Percentiles rank a stretch among this genome's conserved stretches.
phyloP scores from a whole-genome alignment of 192 early-diverging fungal genomes.

The Entomortierella parvispora region DNA sequence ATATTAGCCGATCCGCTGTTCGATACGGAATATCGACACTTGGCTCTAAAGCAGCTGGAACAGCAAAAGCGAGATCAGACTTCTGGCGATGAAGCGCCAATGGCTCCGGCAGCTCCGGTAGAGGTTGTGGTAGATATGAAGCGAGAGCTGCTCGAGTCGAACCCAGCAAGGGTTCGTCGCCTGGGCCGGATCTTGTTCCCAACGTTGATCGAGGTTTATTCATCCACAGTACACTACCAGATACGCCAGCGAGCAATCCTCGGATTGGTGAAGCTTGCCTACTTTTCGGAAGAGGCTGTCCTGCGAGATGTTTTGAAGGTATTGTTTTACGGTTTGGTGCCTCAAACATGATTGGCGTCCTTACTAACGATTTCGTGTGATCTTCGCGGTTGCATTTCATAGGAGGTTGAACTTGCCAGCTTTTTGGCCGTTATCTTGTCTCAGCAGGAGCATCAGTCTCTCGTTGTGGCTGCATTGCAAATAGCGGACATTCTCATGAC shows the following conservation, averaged over 20 bases:
- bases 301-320: conserved; percentile 60
- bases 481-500: conserved; percentile 71
- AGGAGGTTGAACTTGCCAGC: conserved; percentile 57
- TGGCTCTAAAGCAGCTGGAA: conserved; percentile 1
- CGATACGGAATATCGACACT: conserved; percentile 37
- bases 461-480: conserved; percentile 68
- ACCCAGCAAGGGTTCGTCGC: conserved; percentile 46
- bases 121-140: conserved; percentile 37
- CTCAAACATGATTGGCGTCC: not conserved
- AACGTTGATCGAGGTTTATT: conserved; percentile 76
- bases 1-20: conserved; percentile 26
- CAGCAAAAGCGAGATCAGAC: not conserved
- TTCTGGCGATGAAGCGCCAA: conserved; percentile 31
- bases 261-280: conserved; percentile 64
- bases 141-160: conserved; percentile 42
- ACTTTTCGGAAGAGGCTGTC: conserved; percentile 55
- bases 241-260: conserved; percentile 74
- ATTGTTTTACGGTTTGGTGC: not conserved
- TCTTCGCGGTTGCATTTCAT: not conserved
- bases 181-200: conserved; percentile 71
- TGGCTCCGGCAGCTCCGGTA: not conserved
- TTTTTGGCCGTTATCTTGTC: conserved; percentile 60
- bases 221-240: conserved; percentile 69
- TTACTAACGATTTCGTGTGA: not conserved
- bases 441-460: conserved; percentile 60